These are phyloP conservation scores for Postia placenta DNA, from an alignment of 768 basidiomycete genomes.

Conservation along the genomic window DNA sequence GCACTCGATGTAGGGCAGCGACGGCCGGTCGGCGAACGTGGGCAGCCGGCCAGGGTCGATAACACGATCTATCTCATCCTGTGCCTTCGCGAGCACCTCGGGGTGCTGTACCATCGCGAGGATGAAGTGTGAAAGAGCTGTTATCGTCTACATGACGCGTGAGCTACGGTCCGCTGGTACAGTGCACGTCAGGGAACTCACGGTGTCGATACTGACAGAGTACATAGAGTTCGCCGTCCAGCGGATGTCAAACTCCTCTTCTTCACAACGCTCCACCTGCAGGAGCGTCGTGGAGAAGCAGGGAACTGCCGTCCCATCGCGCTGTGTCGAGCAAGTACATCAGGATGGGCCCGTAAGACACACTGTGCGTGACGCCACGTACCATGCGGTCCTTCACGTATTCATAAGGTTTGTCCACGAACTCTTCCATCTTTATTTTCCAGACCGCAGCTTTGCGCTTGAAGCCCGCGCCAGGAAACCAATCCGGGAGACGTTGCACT, in stretches of 20 bases:
- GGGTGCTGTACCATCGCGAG: conserved; percentile 64
- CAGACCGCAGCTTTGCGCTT: conserved; percentile 52
- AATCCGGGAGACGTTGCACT: conserved; percentile 54
- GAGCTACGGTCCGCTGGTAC: background rate
- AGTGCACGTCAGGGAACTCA: conserved; percentile 27
- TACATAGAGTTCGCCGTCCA: conserved; percentile 88
- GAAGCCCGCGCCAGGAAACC: conserved; percentile 67
- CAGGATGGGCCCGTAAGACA: conserved; percentile 15
- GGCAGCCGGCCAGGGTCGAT: conserved; percentile 55
- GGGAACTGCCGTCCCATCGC: conserved; percentile 29
- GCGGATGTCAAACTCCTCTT: conserved; percentile 58
- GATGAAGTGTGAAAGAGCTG: conserved; percentile 52
- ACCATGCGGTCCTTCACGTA: conserved; percentile 56
- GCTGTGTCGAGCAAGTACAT: conserved; percentile 17
- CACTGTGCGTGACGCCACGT: conserved; percentile 35
- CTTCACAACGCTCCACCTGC: conserved; percentile 36
- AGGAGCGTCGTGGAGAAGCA: conserved; percentile 48
- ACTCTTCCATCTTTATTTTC: conserved; percentile 60
- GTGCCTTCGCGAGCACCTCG: conserved; percentile 48
- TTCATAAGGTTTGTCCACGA: conserved; percentile 57
- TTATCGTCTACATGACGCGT: conserved; percentile 37
- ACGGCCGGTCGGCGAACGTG: conserved; percentile 45
- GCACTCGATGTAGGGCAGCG: conserved; percentile 54
- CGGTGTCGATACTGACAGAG: conserved; percentile 55
- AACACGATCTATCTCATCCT: conserved; percentile 61